Conservation (phyloP, 345 rosid species). For the Nephelium lappaceum region DNA sequence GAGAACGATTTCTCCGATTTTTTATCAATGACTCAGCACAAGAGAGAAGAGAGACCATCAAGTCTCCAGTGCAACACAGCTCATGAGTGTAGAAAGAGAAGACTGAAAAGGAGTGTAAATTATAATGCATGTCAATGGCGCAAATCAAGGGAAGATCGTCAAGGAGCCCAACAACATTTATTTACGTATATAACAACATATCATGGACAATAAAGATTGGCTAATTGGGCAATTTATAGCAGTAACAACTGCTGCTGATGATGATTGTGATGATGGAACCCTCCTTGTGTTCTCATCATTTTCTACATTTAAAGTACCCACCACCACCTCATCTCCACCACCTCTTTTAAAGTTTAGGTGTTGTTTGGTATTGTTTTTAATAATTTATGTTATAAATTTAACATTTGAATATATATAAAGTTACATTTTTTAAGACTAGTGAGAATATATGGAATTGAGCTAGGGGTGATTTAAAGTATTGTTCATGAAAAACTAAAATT, state of each 20-base stretch:
- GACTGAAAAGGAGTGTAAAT: neutral
- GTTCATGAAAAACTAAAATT: too few relatives aligned
- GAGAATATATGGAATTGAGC: too few relatives aligned
- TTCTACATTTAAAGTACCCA: constrained; percentile 7
- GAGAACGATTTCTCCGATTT: constrained; percentile 14
- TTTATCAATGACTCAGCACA: neutral
- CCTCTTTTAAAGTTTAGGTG: neutral
- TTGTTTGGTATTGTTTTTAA: too few relatives aligned
- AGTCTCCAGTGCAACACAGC: constrained; percentile 44
- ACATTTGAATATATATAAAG: too few relatives aligned
- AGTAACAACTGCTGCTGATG: neutral
- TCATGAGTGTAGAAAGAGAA: constrained; percentile 12
- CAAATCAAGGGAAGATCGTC: constrained; percentile 37
- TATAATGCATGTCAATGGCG: constrained; percentile 36
- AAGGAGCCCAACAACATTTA: neutral
- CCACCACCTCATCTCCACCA: neutral
- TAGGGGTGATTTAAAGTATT: neutral
- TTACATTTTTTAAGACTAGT: neutral
- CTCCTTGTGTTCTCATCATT: constrained; percentile 27
- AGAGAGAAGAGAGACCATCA: neutral
- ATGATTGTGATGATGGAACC: constrained; percentile 21
- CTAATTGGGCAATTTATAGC: neutral
- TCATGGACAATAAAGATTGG: neutral
- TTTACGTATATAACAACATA: neutral
- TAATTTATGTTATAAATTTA: too few relatives aligned